These are phyloP conservation scores for Biscogniauxia marginata DNA, from an alignment of 2,329 filamentous ascomycete species.

Conservation along the genomic window DNA sequence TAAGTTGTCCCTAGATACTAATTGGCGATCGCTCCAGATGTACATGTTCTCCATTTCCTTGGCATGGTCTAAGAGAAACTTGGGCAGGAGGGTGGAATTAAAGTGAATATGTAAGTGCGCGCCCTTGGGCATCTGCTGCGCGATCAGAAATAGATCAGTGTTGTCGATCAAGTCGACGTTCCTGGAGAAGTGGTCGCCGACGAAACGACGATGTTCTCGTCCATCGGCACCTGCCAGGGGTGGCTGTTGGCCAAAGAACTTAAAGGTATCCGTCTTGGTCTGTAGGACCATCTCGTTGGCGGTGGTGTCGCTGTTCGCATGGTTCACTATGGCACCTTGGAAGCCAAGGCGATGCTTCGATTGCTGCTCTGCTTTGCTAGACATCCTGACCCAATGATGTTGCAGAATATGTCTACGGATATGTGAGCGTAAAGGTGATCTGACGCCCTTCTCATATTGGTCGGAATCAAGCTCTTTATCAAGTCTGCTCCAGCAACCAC, in stretches of 20 bases:
- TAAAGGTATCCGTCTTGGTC: background rate
- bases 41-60: conserved; percentile 64
- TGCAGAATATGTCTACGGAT: background rate
- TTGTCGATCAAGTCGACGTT: conserved; percentile 52
- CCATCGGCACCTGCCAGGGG: background rate
- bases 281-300: background rate
- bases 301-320: background rate
- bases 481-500: background rate
- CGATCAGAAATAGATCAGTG: conserved; percentile 58
- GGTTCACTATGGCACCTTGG: background rate
- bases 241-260: background rate
- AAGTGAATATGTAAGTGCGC: conserved; percentile 74
- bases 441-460: background rate
- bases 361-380: background rate
- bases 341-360: background rate
- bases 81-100: conserved; percentile 68
- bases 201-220: conserved; percentile 1
- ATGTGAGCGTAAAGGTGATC: background rate
- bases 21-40: conserved; percentile 59
- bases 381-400: background rate
- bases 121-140: conserved; percentile 65
- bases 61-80: conserved; percentile 55
- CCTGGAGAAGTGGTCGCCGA: conserved; percentile 58
- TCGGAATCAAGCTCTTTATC: background rate
- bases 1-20: conserved; percentile 45